phyloP scores from a whole-genome alignment of 2,329 filamentous ascomycete species.

The Claviceps maximensis region DNA sequence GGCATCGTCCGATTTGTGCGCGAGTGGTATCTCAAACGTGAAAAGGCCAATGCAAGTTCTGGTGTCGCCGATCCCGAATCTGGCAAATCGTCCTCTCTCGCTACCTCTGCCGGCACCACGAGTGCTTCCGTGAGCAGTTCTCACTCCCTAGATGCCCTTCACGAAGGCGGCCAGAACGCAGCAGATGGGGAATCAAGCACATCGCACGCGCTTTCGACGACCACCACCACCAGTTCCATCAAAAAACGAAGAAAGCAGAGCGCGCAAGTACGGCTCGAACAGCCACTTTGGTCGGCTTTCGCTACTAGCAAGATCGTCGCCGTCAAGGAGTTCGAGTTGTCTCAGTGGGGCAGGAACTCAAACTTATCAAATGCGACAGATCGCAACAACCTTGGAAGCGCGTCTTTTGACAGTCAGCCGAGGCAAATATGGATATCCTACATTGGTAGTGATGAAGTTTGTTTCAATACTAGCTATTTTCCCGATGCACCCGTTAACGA shows the following conservation, averaged over 20 bases:
- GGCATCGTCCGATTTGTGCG: slow-evolving; percentile 58
- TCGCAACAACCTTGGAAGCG: slow-evolving; percentile 64
- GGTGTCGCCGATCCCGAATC: slow-evolving; percentile 49
- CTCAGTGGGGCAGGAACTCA: slow-evolving; percentile 60
- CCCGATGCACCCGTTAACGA: slow-evolving; percentile 24
- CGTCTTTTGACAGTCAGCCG: slow-evolving; percentile 56
- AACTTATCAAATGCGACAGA: slow-evolving; percentile 63
- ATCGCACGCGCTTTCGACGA: slow-evolving; percentile 18
- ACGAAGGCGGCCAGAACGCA: slow-evolving; percentile 32
- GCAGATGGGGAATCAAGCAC: slow-evolving; percentile 34
- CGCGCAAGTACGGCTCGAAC: slow-evolving; percentile 76
- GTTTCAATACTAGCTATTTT: slow-evolving; percentile 60
- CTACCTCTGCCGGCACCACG: slow-evolving; percentile 3
- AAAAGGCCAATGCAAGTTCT: slow-evolving; percentile 38
- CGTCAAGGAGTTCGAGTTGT: slow-evolving; percentile 80
- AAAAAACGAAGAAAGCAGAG: slow-evolving; percentile 88
- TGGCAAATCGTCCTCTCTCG: slow-evolving; percentile 33
- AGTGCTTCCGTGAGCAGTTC: slow-evolving; percentile 10
- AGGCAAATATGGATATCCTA: slow-evolving; percentile 72
- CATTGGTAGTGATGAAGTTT: slow-evolving; percentile 64
- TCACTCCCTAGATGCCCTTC: background rate
- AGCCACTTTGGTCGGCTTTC: slow-evolving; percentile 87
- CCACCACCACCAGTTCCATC: slow-evolving; percentile 28
- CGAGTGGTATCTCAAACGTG: slow-evolving; percentile 51
- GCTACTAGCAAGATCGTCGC: slow-evolving; percentile 95